Evolutionary conservation across 495 filamentous ascomycete genomes (phyloP), one percentile per base, ranked within the genome.

Genomic region (Neurospora tetrasperma): DNA sequence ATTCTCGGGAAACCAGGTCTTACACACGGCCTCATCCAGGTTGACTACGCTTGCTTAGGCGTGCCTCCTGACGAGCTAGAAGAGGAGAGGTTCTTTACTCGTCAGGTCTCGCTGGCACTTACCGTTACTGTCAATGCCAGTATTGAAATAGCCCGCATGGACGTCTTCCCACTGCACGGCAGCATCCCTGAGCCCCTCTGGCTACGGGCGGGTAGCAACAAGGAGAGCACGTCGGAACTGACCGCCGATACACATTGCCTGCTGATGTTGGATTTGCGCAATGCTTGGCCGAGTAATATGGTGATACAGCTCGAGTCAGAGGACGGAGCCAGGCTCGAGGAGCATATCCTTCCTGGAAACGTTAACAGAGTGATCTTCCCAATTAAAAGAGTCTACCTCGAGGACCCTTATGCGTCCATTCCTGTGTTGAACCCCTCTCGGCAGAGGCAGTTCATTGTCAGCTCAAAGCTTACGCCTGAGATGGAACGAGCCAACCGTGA

Each of bases 121-220:
- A 93, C 92, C 0, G 86, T 97, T 27, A 97, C 94, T 5, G 94
- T 98, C 44, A 97, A 97, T 79, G 92, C 94, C 14, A 94, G 92
- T 76, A 85, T 97, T 23, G 92, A 96, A 74, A 83, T 97, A 18
- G 86, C 89, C 54, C 88, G 91, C 31, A 89, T 92, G 75, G 94
- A 97, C 79, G 85, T 96, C 43, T 79, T 96, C 1, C 92, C 94
- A 8, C 87, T 97, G 9, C 82, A 83, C 39, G 82, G 86, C 8
- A 78, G 78, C 72, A 79, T 90, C 41, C 86, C 86, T 18, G 83
- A 77, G 23, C 81, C 82, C 6, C 81, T 88, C 18, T 87, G 83
- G 85, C 72, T 75, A 59, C 77, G 80, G n/a, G 73, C 79, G 18
- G 75, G 76, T 14, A 70, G 71, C 14, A 71, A 72, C 4, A 77